Base-by-base conservation (phyloP, 2,329 filamentous ascomycete genomes). In the Trichothecium sympodiale region DNA sequence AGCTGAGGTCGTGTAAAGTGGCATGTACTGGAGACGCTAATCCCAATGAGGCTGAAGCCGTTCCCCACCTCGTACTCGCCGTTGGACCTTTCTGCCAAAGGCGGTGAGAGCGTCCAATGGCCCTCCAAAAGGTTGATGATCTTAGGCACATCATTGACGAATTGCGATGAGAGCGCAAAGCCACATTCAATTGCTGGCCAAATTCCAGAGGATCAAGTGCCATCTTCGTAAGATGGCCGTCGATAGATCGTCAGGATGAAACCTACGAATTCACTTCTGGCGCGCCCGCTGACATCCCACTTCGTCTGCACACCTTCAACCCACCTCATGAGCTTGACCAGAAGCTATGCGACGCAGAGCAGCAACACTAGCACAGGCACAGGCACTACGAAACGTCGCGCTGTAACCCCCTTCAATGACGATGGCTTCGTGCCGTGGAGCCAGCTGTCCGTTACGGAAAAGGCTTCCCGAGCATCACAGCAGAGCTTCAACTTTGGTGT, bases 401-500 rank as follows among this genome's bases (percentile, higher is more conserved):
- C 77, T 28, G 77, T 95, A 17, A 94, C 87, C 0, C 74, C 89
- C 0, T 79, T 88, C 50, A 91, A 86, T 48, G 89, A 95, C 48
- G 82, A 86, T 50, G 89, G 89, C 7, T 70, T 72, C 43, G 77
- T 94, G 2, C 75, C 77, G 4, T 96, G 89, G 89, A 70, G 65
- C 3, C 69, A 91, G 37, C 71, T 96, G 3, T 86, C 80, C 1
- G 64, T 62, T 0, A 64, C 64, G 33, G 89, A 95, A 55, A 95
- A 94, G 57, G 77, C 79, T 3, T 82, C 81, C 17, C 74, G 89
- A 28, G 83, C 86, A 8, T 89, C 85, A 1, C 88, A 95, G 58
- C 89, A 95, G 58, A 83, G 80, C 13, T 81, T 94, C 64, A 95
- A 96, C 59, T 77, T 94, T 45, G 70, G 80, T 45, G 60, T 95